phyloP scores from a whole-genome alignment of 805 yeast genomes.

The Cyberlindnera subsufficiens region DNA sequence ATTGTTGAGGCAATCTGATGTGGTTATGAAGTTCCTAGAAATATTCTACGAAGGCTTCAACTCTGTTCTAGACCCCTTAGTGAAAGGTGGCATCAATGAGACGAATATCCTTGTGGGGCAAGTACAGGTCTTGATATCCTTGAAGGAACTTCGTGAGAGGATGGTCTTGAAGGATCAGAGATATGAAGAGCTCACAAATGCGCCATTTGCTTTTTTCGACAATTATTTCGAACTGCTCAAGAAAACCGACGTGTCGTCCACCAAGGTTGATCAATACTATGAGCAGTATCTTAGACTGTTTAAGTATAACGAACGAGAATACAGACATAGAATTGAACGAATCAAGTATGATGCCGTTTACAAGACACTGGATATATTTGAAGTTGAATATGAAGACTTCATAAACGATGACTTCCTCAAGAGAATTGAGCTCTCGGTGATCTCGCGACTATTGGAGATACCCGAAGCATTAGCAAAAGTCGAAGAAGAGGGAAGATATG shows the following conservation, averaged over 20 bases:
- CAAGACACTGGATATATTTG: conserved; percentile 17
- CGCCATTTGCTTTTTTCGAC: conserved; percentile 23
- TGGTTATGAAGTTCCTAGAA: conserved; percentile 17
- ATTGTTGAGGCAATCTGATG: conserved; percentile 12
- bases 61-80: conserved; percentile 18
- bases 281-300: conserved; percentile 21
- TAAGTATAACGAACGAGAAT: conserved; percentile 16
- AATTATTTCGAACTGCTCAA: conserved; percentile 29
- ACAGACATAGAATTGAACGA: conserved; percentile 15
- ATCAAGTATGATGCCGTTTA: conserved; percentile 15
- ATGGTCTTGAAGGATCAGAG: background rate
- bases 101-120: conserved; percentile 24
- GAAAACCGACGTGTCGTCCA: conserved; percentile 26
- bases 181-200: conserved; percentile 5
- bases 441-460: conserved; percentile 59
- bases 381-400: conserved; percentile 3
- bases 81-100: conserved; percentile 20
- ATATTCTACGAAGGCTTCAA: conserved; percentile 13
- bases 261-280: conserved; percentile 23
- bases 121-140: conserved; percentile 14
- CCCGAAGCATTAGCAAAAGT: conserved; percentile 31
- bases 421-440: conserved; percentile 38
- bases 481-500: conserved; percentile 3
- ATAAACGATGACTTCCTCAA: conserved; percentile 12
- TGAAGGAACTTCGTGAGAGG: conserved; percentile 13